These are phyloP conservation scores for Dichotomocladium elegans DNA, from an alignment of 371 early-diverging fungal species.

Conservation along the genomic window DNA sequence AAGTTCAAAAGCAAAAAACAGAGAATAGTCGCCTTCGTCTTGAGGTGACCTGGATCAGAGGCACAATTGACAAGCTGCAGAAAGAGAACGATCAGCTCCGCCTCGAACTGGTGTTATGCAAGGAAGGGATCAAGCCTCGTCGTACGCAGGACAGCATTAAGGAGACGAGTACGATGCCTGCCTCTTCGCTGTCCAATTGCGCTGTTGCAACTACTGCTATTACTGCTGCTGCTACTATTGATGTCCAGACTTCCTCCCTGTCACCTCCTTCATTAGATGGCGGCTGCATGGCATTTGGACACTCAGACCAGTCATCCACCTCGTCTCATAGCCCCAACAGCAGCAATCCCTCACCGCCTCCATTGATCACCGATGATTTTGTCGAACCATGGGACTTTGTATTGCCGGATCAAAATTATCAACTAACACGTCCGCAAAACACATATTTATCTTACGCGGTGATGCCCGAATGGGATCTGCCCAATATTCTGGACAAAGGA, in stretches of 20 bases:
- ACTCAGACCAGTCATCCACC: conserved; percentile 12
- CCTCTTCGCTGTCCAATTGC: no score
- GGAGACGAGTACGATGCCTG: not conserved
- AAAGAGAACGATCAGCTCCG: conserved; percentile 34
- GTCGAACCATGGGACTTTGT: conserved; percentile 24
- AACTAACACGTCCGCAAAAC: conserved; percentile 5
- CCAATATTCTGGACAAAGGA: conserved; percentile 22
- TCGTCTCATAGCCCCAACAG: no score
- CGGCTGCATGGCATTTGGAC: not conserved
- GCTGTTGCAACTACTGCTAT: no score
- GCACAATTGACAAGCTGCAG: conserved; percentile 24
- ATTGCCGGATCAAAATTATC: not conserved
- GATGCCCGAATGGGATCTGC: conserved; percentile 40
- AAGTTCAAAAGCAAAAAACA: conserved; percentile 36
- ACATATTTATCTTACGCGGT: conserved; percentile 37
- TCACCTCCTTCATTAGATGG: conserved; percentile 8
- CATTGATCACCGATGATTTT: not conserved
- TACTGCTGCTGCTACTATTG: not conserved
- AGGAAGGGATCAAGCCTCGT: conserved; percentile 10
- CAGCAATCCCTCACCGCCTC: conserved; percentile 25
- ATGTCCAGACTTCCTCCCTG: conserved; percentile 2
- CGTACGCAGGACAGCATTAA: not conserved
- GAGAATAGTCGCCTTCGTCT: conserved; percentile 56
- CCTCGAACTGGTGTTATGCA: conserved; percentile 23
- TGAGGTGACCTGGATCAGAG: conserved; percentile 41